A percentile compares a stretch with the other conserved stretches of the same genome.
Evolutionary conservation across 2,329 filamentous ascomycete genomes (phyloP).

Genomic region (Capronia coronata): DNA sequence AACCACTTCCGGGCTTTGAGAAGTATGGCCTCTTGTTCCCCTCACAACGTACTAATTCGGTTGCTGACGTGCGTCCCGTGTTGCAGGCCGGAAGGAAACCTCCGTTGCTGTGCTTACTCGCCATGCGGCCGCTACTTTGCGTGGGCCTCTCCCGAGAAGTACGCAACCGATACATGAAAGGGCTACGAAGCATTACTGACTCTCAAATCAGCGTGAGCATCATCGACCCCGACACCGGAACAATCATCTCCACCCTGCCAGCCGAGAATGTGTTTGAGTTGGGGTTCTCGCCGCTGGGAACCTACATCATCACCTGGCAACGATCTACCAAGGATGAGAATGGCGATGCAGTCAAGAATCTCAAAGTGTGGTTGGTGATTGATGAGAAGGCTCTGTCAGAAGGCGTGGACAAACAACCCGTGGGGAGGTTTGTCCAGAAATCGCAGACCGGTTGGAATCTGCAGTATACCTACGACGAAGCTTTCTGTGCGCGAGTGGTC

Average conservation of each 20-base stretch:
- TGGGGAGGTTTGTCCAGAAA: slow-evolving; percentile 93
- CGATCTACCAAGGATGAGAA: slow-evolving; percentile 85
- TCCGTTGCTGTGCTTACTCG: slow-evolving; percentile 92
- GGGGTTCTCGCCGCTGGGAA: slow-evolving; percentile 85
- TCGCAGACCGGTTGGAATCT: slow-evolving; percentile 93
- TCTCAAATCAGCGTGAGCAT: slow-evolving; percentile 61
- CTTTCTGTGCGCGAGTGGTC: slow-evolving; percentile 83
- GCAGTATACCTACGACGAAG: slow-evolving; percentile 91
- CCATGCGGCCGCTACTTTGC: slow-evolving; percentile 94
- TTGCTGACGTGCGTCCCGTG: slow-evolving; percentile 10
- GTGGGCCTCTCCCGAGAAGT: slow-evolving; percentile 78
- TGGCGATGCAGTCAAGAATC: slow-evolving; percentile 88
- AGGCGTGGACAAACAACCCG: slow-evolving; percentile 59
- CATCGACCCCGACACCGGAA: slow-evolving; percentile 71
- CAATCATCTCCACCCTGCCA: slow-evolving; percentile 66
- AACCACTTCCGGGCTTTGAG: slow-evolving; percentile 70
- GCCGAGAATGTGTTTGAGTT: slow-evolving; percentile 86
- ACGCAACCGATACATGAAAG: slow-evolving; percentile 22
- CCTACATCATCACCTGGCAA: slow-evolving; percentile 95
- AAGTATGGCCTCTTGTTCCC: slow-evolving; percentile 37
- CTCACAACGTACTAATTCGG: not conserved
- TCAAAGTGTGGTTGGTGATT: slow-evolving; percentile 89
- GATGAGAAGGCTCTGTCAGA: slow-evolving; percentile 57
- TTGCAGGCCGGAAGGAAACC: slow-evolving; percentile 78
- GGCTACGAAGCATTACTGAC: not conserved